These are phyloP conservation scores for Pichia pseudocactophila DNA, from an alignment of 805 yeast species.

Conservation along the genomic window DNA sequence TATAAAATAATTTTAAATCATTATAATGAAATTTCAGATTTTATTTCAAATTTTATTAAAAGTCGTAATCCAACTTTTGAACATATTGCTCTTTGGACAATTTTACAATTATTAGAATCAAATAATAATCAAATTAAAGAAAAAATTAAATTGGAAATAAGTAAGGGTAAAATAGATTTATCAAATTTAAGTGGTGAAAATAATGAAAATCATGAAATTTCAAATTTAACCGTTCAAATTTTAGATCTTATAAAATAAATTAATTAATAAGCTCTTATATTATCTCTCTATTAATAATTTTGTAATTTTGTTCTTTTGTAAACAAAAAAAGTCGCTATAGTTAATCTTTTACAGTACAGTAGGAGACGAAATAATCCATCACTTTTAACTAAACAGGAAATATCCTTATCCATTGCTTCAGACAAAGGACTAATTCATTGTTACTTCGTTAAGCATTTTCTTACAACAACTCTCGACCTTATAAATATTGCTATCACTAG, in stretches of 20 bases:
- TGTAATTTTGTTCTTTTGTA: too few relatives aligned
- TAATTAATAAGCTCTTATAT: neutral
- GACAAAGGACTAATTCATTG: too few relatives aligned
- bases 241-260: slow-evolving; percentile 27
- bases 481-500: too few relatives aligned
- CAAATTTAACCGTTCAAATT: slow-evolving; percentile 30
- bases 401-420: too few relatives aligned
- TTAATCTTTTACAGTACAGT: too few relatives aligned
- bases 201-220: slow-evolving; percentile 30
- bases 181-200: slow-evolving; percentile 28
- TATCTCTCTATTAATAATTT: too few relatives aligned
- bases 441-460: too few relatives aligned
- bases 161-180: slow-evolving; percentile 25
- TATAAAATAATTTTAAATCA: slow-evolving; percentile 68
- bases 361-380: too few relatives aligned
- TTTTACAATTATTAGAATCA: slow-evolving; percentile 84
- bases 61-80: slow-evolving; percentile 90
- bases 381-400: too few relatives aligned
- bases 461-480: too few relatives aligned
- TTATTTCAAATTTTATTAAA: slow-evolving; percentile 68
- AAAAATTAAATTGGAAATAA: slow-evolving; percentile 27
- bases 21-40: slow-evolving; percentile 89
- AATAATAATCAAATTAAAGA: slow-evolving; percentile 54
- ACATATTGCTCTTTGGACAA: slow-evolving; percentile 96
- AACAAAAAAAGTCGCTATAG: too few relatives aligned